Evolutionary conservation across 768 basidiomycete species (phyloP), one percentile per base, ranked within the genome.

Genomic region (Suillus cothurnatus): DNA sequence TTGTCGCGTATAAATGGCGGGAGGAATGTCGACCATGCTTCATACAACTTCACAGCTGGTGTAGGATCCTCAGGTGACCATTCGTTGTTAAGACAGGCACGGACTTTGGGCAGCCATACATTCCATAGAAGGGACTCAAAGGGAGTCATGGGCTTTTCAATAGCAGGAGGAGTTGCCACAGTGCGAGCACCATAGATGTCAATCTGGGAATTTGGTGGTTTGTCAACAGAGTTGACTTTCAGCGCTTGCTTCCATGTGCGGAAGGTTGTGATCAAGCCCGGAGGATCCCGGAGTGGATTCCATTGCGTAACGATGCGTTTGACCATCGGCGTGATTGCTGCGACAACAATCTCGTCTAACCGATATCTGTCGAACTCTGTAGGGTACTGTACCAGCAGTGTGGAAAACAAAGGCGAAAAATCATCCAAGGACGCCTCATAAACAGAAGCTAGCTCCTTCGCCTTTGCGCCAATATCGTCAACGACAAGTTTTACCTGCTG

Each of bases 41-140:
- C 93, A 72, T 95, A 93, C 3, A 99, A 80, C 57, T 85, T 87
- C 45, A 98, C 86, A 6, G 90, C 93, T 17, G 92, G 88, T 19
- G 85, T 79, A 4, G 95, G 88, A 45, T 87, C 80, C 61, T 84
- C 80, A 3, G 95, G 88, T 12, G 84, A 80, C 97, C 97, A 99
- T 38, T 95, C 91, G 75, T 99, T 99, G 77, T 99, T 99, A 74
- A 99, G 89, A 14, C 87, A 84, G 0, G 94, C 93, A 32, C 97
- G 88, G n/a, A 99, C 90, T 78, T 88, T 93, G 0, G 97, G 97
- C 32, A 99, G 80, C 97, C 96, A 99, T 12, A 93, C 82, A 68
- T 90, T 93, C 96, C 97, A 99, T 17, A 99, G 77, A 31, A 99
- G 81, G 66, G 91, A 93, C 74, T 99, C 97, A 74, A 93, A 99